Percentiles rank a stretch among this genome's conserved stretches.
Evolutionary conservation across 2,329 filamentous ascomycete genomes (phyloP).

Genomic region (Colletotrichum horii): DNA sequence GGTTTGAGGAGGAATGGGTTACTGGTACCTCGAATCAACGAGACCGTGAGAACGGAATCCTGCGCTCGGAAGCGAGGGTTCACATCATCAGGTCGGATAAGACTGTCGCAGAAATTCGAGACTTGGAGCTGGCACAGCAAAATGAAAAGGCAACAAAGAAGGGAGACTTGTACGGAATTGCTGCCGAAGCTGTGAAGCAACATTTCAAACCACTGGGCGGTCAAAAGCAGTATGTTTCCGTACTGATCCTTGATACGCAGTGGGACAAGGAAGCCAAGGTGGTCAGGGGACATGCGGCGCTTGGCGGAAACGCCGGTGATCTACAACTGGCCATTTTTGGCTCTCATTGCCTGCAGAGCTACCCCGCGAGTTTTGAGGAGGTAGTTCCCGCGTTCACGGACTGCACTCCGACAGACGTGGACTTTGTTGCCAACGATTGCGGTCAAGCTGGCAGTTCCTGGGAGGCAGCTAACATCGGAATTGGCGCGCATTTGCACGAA

Average conservation of each 20-base stretch:
- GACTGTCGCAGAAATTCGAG: conserved; percentile 83
- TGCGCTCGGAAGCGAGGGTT: conserved; percentile 90
- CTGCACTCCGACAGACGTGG: conserved; percentile 86
- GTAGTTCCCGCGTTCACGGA: conserved; percentile 88
- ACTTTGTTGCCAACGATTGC: conserved; percentile 82
- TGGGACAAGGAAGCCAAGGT: conserved; percentile 78
- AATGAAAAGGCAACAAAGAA: conserved; percentile 71
- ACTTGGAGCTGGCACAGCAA: conserved; percentile 81
- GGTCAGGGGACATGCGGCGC: conserved; percentile 80
- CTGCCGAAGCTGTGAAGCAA: conserved; percentile 75
- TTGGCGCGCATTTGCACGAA: conserved; percentile 92
- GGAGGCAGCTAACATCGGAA: conserved; percentile 94
- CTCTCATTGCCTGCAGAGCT: conserved; percentile 90
- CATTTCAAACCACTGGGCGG: conserved; percentile 78
- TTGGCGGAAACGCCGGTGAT: conserved; percentile 77
- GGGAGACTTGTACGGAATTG: conserved; percentile 78
- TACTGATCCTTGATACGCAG: conserved; percentile 84
- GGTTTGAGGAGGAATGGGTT: conserved; percentile 96
- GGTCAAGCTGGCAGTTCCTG: conserved; percentile 88
- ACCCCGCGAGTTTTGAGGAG: conserved; percentile 87
- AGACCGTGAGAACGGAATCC: conserved; percentile 72
- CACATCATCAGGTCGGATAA: conserved; percentile 84
- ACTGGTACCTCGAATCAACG: conserved; percentile 78
- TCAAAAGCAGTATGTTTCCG: conserved; percentile 88
- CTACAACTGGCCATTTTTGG: conserved; percentile 89